Base-by-base conservation (phyloP, 108 stramenopile species). In the Nitzschia inconspicua region DNA sequence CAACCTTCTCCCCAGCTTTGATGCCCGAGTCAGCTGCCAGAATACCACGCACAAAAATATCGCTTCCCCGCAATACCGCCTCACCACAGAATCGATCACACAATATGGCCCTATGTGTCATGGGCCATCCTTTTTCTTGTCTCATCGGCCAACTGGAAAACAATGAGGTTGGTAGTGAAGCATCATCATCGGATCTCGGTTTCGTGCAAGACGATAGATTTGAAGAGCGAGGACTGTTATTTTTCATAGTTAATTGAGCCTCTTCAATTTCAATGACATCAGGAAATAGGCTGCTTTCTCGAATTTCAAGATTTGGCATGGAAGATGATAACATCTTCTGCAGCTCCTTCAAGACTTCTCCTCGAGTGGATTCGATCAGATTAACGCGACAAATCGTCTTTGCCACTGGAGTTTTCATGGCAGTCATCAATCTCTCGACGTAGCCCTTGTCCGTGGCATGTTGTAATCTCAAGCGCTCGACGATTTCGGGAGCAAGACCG, bases 41-140 rank as follows among this genome's bases (percentile, higher is more conserved):
- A 31, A 86, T 70, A 2, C 88, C 88, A 28, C 56, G 61, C 2
- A 89, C 81, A 74, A 89, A 89, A 37, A 89, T 67, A 56, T 89
- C 66, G 36, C 83, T 75, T 41, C 88, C 88, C 35, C 88, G 70
- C 14, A 89, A 55, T 29, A 89, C 88, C 2, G 88, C 88, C 44
- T 89, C 88, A 16, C 72, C 88, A 57, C 88, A 89, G 44, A 78
- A 80, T 31, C 85, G 78, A 67, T 89, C 88, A 34, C 72, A 66
- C 35, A 88, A 39, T 7, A 88, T 55, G 3, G 41, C 65, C 43
- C 77, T 49, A 55, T 83, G 77, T n/a, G 63, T 68, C 59, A 68
- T 74, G 18, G 86, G 80, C 86, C 86, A 88, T 18, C 86, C 86
- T 19, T 66, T 47, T 36, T 65, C 47, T 13, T 48, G 16, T 28